Conservation (phyloP, 495 filamentous ascomycete genomes). For the Glutinoglossum americanum region DNA sequence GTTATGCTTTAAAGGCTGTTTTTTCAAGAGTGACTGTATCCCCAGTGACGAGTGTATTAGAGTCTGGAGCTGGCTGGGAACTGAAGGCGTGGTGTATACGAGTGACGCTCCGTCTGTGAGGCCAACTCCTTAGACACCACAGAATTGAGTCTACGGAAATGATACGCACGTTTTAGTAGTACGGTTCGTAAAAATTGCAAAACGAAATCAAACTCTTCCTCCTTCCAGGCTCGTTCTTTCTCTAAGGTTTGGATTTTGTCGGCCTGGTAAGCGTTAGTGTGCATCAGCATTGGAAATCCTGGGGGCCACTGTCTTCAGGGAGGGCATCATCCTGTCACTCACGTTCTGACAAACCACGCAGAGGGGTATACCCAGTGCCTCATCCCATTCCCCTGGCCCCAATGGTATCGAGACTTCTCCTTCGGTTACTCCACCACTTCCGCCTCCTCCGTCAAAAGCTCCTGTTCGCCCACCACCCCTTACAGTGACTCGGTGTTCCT, state of each 20-base stretch:
- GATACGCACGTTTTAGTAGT: slow-evolving; percentile 52
- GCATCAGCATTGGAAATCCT: neutral
- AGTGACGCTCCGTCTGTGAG: slow-evolving; percentile 63
- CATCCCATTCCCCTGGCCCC: slow-evolving; percentile 87
- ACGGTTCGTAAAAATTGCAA: slow-evolving; percentile 75
- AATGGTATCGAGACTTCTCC: slow-evolving; percentile 50
- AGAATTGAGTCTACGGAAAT: neutral
- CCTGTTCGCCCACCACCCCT: slow-evolving; percentile 33
- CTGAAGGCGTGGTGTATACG: slow-evolving; percentile 71
- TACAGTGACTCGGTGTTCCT: slow-evolving; percentile 54
- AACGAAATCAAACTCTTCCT: slow-evolving; percentile 83
- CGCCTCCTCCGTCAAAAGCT: slow-evolving; percentile 25
- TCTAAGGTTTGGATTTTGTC: slow-evolving; percentile 78
- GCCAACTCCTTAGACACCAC: neutral
- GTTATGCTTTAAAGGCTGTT: slow-evolving; percentile 73
- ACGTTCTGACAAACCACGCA: slow-evolving; percentile 91
- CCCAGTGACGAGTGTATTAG: slow-evolving; percentile 74
- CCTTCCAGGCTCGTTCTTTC: slow-evolving; percentile 72
- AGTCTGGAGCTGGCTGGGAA: slow-evolving; percentile 54
- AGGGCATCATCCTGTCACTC: slow-evolving; percentile 21
- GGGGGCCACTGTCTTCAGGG: neutral
- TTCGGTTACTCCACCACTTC: slow-evolving; percentile 22
- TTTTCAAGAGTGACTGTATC: slow-evolving; percentile 71
- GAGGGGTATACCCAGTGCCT: slow-evolving; percentile 67
- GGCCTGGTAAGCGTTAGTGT: slow-evolving; percentile 27